Conservation (phyloP, 2,329 filamentous ascomycete species). For the Didymella sp. region DNA sequence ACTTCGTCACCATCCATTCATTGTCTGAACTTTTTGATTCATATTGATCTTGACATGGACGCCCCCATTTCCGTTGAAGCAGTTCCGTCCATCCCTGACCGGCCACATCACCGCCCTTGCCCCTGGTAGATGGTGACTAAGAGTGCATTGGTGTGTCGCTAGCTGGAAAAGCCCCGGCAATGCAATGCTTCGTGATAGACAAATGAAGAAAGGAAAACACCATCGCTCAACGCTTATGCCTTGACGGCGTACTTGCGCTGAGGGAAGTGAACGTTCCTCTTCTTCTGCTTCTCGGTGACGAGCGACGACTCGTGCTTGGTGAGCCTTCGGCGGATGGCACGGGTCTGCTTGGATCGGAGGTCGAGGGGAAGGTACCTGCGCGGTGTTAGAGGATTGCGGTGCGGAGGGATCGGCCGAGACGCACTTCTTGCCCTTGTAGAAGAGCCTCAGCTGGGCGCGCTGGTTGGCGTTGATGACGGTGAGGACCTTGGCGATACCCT, state of each 20-base stretch:
- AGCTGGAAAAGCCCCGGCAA: slow-evolving; percentile 50
- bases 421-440: slow-evolving; percentile 99
- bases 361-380: slow-evolving; percentile 85
- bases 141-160: slow-evolving; percentile 51
- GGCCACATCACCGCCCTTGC: slow-evolving; percentile 42
- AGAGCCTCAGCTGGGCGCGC: slow-evolving; percentile 87
- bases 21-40: slow-evolving; percentile 51
- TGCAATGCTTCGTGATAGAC: slow-evolving; percentile 52
- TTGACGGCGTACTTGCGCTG: slow-evolving; percentile 99
- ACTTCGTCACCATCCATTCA: slow-evolving; percentile 30
- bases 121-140: slow-evolving; percentile 46
- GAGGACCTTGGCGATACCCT: slow-evolving; percentile 98
- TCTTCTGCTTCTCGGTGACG: slow-evolving; percentile 93
- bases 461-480: slow-evolving; percentile 99
- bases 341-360: slow-evolving; percentile 97
- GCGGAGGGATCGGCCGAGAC: slow-evolving; percentile 23
- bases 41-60: slow-evolving; percentile 52
- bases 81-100: slow-evolving; percentile 43
- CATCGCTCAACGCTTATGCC: slow-evolving; percentile 62
- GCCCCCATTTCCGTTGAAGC: slow-evolving; percentile 51
- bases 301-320: slow-evolving; percentile 87
- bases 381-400: slow-evolving; percentile 31
- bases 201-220: slow-evolving; percentile 49
- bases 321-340: slow-evolving; percentile 94
- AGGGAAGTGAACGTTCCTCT: slow-evolving; percentile 94